Evolutionary conservation across 1,284 basidiomycete species (phyloP).

Genomic region (Malassezia cuniculi): DNA sequence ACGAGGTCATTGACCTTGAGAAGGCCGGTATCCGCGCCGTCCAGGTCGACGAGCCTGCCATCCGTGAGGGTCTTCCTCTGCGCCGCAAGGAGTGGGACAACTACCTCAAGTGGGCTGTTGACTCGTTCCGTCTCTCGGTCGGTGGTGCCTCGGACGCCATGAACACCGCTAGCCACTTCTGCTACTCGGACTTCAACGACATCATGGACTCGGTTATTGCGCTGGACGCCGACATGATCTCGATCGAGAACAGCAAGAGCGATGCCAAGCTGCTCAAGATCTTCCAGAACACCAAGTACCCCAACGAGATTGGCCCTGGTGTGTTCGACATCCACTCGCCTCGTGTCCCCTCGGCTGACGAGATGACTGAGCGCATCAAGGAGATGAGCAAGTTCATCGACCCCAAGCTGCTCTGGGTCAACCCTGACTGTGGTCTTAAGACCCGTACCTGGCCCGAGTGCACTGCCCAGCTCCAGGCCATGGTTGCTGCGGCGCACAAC

Average conservation of each 20-base stretch:
- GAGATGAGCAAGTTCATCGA: conserved; percentile 52
- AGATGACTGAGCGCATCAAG: conserved; percentile 86
- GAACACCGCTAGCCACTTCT: conserved; percentile 45
- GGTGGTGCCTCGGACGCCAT: conserved; percentile 38
- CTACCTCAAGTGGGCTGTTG: conserved; percentile 45
- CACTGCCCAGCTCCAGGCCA: conserved; percentile 50
- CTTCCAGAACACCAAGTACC: conserved; percentile 91
- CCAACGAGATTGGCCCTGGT: conserved; percentile 96
- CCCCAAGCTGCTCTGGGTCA: conserved; percentile 56
- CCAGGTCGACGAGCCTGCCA: conserved; percentile 98
- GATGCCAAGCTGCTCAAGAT: conserved; percentile 71
- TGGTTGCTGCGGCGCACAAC: conserved; percentile 57
- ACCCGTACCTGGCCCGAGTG: conserved; percentile 50
- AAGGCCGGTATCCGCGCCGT: conserved; percentile 93
- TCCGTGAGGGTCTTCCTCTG: conserved; percentile 69
- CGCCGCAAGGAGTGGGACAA: conserved; percentile 39
- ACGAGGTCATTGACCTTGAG: conserved; percentile 95
- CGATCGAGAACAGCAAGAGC: conserved; percentile 65
- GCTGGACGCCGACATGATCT: conserved; percentile 97
- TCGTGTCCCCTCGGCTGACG: conserved; percentile 72
- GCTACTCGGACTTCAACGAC: conserved; percentile 63
- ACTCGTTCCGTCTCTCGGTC: conserved; percentile 43
- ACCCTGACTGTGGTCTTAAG: conserved; percentile 63
- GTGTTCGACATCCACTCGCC: conserved; percentile 92
- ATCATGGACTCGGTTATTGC: conserved; percentile 96